Evolutionary conservation across 371 early-diverging fungal genomes (phyloP).

Genomic region (Funneliformis caledonium): DNA sequence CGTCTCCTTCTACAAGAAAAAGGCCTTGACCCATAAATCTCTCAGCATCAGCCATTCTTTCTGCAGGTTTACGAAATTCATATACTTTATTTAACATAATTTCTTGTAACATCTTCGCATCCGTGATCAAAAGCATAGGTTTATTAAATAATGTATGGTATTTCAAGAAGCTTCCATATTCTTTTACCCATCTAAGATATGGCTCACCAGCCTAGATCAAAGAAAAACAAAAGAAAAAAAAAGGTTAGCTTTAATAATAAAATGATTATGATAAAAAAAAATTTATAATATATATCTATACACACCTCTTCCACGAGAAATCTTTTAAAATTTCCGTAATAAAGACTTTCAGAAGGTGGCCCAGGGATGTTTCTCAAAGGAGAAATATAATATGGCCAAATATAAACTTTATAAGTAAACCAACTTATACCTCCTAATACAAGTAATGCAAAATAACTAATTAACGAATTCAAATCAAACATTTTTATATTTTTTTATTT

Average conservation of each 20-base stretch:
- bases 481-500: no score
- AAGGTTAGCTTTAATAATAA: no score
- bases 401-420: background rate
- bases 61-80: background rate
- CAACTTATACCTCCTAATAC: background rate
- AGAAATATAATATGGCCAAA: slow-evolving; percentile 13
- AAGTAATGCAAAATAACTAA: no score
- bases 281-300: background rate
- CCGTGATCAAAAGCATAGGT: background rate
- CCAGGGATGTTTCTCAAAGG: slow-evolving; percentile 7
- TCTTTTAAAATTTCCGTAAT: slow-evolving; percentile 1
- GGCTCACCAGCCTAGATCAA: background rate
- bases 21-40: slow-evolving; percentile 60
- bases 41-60: slow-evolving; percentile 35
- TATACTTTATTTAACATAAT: background rate
- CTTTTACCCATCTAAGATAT: background rate
- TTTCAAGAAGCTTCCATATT: background rate
- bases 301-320: background rate
- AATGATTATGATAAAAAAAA: background rate
- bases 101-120: background rate
- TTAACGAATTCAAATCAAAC: no score
- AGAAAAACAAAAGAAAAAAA: no score
- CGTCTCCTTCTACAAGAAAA: slow-evolving; percentile 61
- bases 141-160: background rate
- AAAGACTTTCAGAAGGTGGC: background rate